phyloP scores from a whole-genome alignment of 2,329 filamentous ascomycete species.

The Aspergillus sp. region DNA sequence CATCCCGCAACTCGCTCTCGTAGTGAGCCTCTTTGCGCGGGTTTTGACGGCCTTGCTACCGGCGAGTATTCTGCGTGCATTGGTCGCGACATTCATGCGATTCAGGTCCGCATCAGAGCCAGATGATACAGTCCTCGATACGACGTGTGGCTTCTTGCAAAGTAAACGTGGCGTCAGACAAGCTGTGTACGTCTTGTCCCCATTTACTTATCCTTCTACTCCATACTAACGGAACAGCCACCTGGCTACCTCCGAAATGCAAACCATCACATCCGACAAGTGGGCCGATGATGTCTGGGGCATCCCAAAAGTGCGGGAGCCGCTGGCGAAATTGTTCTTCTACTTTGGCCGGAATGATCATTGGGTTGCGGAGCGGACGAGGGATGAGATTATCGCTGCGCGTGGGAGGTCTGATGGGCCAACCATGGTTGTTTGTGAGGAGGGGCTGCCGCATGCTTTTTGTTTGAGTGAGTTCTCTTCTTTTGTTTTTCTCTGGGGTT shows the following conservation, averaged over 20 bases:
- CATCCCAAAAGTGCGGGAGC: constrained; percentile 23
- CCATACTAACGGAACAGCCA: constrained; percentile 26
- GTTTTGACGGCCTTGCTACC: constrained; percentile 39
- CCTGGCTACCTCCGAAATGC: constrained; percentile 53
- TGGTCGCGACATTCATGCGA: constrained; percentile 37
- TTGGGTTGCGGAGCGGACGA: constrained; percentile 53
- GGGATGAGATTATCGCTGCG: constrained; percentile 46
- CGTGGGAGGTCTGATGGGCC: constrained; percentile 36
- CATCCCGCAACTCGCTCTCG: constrained; percentile 31
- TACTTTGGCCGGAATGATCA: constrained; percentile 54
- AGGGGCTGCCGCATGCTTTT: constrained; percentile 52
- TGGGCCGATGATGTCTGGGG: constrained; percentile 56
- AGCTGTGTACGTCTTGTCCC: constrained; percentile 38
- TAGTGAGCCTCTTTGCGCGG: constrained; percentile 33
- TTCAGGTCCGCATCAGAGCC: constrained; percentile 17
- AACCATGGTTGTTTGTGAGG: constrained; percentile 48
- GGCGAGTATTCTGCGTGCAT: constrained; percentile 25
- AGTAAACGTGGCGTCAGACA: constrained; percentile 45
- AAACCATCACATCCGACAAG: constrained; percentile 46
- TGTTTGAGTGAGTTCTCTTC: constrained; percentile 42
- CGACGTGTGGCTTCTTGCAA: constrained; percentile 45
- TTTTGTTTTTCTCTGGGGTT: background rate
- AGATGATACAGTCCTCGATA: constrained; percentile 34
- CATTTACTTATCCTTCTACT: background rate
- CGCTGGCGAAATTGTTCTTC: constrained; percentile 45